Evolutionary conservation across 2,329 filamentous ascomycete genomes (phyloP), one percentile per base, ranked within the genome.

Genomic region (Colletotrichum aenigma): DNA sequence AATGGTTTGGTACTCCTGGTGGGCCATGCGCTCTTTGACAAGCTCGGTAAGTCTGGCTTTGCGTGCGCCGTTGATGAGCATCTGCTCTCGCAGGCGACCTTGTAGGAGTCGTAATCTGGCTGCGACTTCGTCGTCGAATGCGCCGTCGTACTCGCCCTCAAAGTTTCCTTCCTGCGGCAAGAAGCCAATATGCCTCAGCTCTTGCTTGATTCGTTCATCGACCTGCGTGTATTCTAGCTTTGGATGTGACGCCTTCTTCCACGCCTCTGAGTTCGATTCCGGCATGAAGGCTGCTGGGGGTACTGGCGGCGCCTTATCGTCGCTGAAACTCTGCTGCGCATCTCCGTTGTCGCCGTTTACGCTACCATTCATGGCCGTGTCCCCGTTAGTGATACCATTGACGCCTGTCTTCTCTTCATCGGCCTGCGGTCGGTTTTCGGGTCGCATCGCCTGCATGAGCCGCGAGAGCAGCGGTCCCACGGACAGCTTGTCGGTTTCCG

Each of bases 1-100:
- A 80, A 99, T 99, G 71, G 96, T 98, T 83, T 94, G 94, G 87
- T 98, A 99, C 83, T 99, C 97, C 82, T 99, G 97, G 86, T 97
- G 93, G 0, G 97, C 97, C 92, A 99, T 96, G 78, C 95, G 93
- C 83, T 98, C 96, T 80, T 96, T 94, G 9, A 97, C 95, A 32
- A 98, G 90, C 48, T 98, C 96, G 2, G 95, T 92, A 13, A 99
- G 89, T 4, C 96, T 92, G 8, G 95, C 90, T 85, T 98, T 98
- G 77, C 96, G 94, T 7, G 96, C 95, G 52, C 96, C 96, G 83
- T 99, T 99, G 84, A 94, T 88, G 71, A 98, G 92, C 83, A 94
- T 94, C 82, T 97, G 94, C 75, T 96, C 93, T 78, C 95, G 94
- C 4, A 99, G 90, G 67, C 95, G 93, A 68, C 91, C 89, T 82